Evolutionary conservation across 2,329 filamentous ascomycete species (phyloP).

Genomic region (Rutstroemia sp.): DNA sequence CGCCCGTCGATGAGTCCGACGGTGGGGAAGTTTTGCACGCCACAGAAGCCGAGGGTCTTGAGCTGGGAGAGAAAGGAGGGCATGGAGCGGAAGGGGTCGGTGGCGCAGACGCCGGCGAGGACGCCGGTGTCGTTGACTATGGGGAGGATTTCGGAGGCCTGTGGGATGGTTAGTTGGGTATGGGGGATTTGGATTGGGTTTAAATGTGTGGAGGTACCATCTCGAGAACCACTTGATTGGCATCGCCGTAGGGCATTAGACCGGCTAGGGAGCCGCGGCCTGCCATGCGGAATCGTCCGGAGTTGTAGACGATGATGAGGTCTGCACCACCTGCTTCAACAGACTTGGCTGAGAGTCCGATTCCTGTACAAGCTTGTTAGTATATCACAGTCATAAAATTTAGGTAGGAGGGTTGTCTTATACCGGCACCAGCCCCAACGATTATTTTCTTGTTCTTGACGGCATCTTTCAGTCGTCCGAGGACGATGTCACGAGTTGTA

Average conservation of each 20-base stretch:
- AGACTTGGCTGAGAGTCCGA: conserved; percentile 63
- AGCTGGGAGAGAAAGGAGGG: conserved; percentile 52
- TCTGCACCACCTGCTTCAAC: conserved; percentile 62
- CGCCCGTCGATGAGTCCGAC: conserved; percentile 63
- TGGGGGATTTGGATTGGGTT: no score
- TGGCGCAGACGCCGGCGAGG: conserved; percentile 63
- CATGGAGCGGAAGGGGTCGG: conserved; percentile 61
- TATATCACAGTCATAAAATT: background rate
- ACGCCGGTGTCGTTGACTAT: conserved; percentile 57
- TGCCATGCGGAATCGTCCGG: conserved; percentile 65
- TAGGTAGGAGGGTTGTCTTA: background rate
- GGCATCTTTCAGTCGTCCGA: conserved; percentile 44
- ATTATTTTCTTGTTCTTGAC: conserved; percentile 50
- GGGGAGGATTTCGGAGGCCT: conserved; percentile 56
- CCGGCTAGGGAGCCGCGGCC: conserved; percentile 62
- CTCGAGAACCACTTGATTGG: conserved; percentile 61
- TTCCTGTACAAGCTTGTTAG: conserved; percentile 36
- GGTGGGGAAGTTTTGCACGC: conserved; percentile 68
- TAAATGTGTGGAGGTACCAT: conserved; percentile 37
- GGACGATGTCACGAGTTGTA: conserved; percentile 47
- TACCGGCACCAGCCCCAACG: conserved; percentile 59
- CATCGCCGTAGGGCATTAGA: conserved; percentile 64
- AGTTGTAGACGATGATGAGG: conserved; percentile 67
- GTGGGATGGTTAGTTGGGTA: background rate
- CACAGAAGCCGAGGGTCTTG: conserved; percentile 55